These are phyloP conservation scores for Eucalyptus grandis DNA, from an alignment of 345 rosid species.

Conservation along the genomic window DNA sequence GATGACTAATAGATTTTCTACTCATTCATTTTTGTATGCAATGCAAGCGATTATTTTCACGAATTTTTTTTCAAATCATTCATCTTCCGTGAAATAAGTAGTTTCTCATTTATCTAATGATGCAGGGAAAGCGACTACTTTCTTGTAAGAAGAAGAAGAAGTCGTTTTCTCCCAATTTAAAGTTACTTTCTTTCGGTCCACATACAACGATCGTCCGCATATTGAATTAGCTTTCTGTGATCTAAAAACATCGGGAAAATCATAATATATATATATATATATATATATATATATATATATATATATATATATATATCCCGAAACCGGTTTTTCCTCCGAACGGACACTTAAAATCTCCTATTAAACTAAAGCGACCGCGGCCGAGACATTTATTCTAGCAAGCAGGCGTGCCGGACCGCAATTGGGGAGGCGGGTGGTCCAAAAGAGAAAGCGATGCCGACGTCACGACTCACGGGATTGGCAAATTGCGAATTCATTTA, in stretches of 20 bases:
- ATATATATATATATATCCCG: no score
- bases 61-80: fast-evolving
- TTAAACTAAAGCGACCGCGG: not conserved
- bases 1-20: not conserved
- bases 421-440: not conserved
- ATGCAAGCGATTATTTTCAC: not conserved
- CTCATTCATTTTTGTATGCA: not conserved
- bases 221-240: not conserved
- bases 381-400: not conserved
- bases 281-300: no score
- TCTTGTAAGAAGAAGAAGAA: not conserved
- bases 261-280: no score
- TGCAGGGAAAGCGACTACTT: not conserved
- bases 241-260: not conserved
- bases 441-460: not conserved
- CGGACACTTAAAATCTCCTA: not conserved
- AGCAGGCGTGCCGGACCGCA: not conserved
- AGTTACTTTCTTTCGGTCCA: not conserved
- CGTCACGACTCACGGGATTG: not conserved
- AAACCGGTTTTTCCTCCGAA: not conserved
- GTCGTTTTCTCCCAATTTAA: not conserved
- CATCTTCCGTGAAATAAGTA: fast-evolving
- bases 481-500: not conserved
- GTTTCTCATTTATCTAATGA: fast-evolving
- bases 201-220: fast-evolving